Evolutionary conservation across 2,329 filamentous ascomycete species (phyloP).

Genomic region (Tympanopsis confertula): DNA sequence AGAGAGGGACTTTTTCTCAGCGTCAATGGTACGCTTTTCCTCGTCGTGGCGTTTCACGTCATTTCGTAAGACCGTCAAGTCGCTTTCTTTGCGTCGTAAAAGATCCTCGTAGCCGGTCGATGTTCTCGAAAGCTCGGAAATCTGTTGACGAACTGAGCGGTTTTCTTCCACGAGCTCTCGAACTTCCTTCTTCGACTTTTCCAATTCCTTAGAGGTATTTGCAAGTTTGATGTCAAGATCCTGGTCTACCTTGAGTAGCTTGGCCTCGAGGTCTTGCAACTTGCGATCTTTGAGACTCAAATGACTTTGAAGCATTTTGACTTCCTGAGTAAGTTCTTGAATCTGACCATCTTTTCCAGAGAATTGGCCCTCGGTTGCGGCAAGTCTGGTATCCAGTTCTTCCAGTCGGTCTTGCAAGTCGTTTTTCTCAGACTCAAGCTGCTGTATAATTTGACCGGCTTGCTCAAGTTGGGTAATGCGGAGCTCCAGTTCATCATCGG

Average conservation of each 20-base stretch:
- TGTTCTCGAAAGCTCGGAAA: constrained; percentile 76
- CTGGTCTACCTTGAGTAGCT: constrained; percentile 74
- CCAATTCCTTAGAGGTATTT: constrained; percentile 67
- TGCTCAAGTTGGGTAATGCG: constrained; percentile 79
- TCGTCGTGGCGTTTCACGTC: constrained; percentile 76
- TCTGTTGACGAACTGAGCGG: constrained; percentile 68
- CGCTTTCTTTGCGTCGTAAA: constrained; percentile 85
- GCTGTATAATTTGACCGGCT: constrained; percentile 74
- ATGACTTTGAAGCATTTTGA: constrained; percentile 86
- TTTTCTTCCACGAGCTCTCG: constrained; percentile 72
- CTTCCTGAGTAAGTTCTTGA: constrained; percentile 65
- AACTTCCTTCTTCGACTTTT: constrained; percentile 61
- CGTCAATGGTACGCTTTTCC: constrained; percentile 67
- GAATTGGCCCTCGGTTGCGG: constrained; percentile 58
- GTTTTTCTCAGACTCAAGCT: constrained; percentile 76
- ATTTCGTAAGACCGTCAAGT: constrained; percentile 70
- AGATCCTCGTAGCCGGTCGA: constrained; percentile 93
- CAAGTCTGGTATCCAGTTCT: constrained; percentile 59
- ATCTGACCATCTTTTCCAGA: constrained; percentile 68
- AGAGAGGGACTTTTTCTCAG: constrained; percentile 61
- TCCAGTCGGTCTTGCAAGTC: constrained; percentile 56
- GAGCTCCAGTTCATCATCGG: constrained; percentile 72
- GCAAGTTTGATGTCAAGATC: constrained; percentile 79
- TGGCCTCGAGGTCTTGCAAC: constrained; percentile 72
- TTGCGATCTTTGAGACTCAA: constrained; percentile 82